Conservation (phyloP, 305 asterid genomes). For the Ilex paraguariensis region DNA sequence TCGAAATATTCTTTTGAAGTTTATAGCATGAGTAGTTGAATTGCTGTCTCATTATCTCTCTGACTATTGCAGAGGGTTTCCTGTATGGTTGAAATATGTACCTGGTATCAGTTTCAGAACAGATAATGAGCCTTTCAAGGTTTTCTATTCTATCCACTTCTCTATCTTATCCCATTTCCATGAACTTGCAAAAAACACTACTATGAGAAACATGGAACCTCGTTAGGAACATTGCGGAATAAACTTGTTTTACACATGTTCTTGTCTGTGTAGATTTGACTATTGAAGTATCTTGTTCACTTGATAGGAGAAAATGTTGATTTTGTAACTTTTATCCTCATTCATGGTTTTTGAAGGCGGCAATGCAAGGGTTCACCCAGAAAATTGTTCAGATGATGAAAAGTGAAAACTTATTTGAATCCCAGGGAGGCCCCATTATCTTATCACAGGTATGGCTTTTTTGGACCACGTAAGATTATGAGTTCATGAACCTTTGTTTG, state of each 20-base stretch:
- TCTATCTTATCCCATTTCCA: not conserved
- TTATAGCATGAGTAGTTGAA: not conserved
- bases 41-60: constrained; percentile 5
- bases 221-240: not conserved
- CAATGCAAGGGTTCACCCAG: constrained; percentile 52
- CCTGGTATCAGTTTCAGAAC: constrained; percentile 72
- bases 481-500: not conserved
- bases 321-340: constrained; percentile 6
- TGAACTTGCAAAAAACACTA: not conserved
- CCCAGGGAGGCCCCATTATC: constrained; percentile 70
- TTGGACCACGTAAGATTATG: not conserved
- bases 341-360: constrained; percentile 28
- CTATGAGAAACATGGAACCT: not conserved
- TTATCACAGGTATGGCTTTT: constrained; percentile 41
- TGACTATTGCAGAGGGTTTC: constrained; percentile 54
- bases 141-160: constrained; percentile 5
- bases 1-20: not conserved
- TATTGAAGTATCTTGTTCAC: no score
- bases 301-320: not conserved
- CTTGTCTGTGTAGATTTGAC: not conserved
- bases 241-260: not conserved
- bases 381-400: constrained; percentile 66
- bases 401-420: constrained; percentile 43
- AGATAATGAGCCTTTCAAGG: constrained; percentile 63
- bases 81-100: constrained; percentile 66